Evolutionary conservation across 2,329 filamentous ascomycete species (phyloP).

Genomic region (Alternaria burnsii): DNA sequence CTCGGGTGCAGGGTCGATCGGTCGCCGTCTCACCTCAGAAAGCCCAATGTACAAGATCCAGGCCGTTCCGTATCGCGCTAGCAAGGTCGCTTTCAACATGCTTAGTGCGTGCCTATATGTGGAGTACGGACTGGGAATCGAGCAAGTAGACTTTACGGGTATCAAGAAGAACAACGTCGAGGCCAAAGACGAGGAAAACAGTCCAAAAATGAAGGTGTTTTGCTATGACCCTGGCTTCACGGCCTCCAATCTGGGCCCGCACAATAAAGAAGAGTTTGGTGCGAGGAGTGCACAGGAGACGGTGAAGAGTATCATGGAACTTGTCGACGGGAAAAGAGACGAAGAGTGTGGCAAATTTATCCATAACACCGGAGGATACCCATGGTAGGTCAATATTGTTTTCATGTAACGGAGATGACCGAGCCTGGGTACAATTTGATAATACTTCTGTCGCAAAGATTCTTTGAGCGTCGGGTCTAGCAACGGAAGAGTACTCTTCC

Average conservation of each 20-base stretch:
- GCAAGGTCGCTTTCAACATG: slow-evolving; percentile 54
- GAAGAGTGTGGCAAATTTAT: slow-evolving; percentile 44
- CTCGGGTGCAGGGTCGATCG: slow-evolving; percentile 48
- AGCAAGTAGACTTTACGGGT: slow-evolving; percentile 16
- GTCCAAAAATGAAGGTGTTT: slow-evolving; percentile 47
- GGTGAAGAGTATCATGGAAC: slow-evolving; percentile 46
- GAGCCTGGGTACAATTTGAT: neutral
- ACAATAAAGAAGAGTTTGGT: slow-evolving; percentile 48
- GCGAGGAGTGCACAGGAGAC: slow-evolving; percentile 47
- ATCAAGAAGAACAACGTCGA: neutral
- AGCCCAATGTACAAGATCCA: slow-evolving; percentile 39
- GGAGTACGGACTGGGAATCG: slow-evolving; percentile 35
- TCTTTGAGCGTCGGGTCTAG: neutral
- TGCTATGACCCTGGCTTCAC: slow-evolving; percentile 53
- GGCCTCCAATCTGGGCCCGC: slow-evolving; percentile 41
- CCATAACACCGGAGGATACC: slow-evolving; percentile 42
- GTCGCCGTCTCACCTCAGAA: slow-evolving; percentile 33
- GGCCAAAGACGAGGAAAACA: slow-evolving; percentile 13
- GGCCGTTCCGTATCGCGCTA: slow-evolving; percentile 45
- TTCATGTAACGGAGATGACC: neutral
- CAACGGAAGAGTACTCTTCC: neutral
- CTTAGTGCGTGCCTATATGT: slow-evolving; percentile 43
- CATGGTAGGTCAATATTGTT: slow-evolving; percentile 31
- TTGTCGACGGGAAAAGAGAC: slow-evolving; percentile 51
- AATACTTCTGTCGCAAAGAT: neutral